Evolutionary conservation across 2,329 filamentous ascomycete species (phyloP), one percentile per base, ranked within the genome.

Genomic region (Trichoderma aggressivum): DNA sequence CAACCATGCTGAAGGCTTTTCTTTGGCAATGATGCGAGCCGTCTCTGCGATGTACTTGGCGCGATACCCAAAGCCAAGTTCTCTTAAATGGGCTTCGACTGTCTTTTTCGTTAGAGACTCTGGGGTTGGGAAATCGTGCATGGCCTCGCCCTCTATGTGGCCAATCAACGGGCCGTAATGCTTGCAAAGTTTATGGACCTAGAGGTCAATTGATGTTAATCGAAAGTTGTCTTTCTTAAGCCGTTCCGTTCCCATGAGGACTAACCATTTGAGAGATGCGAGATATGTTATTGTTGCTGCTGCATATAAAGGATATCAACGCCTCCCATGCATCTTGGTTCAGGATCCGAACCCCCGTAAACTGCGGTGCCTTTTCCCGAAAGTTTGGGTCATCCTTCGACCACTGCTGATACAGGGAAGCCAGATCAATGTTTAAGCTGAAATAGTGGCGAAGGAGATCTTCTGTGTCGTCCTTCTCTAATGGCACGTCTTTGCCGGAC

Each of bases 251-350:
- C 3, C 2, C 12, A 16, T 14, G 1, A 5, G 11, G 24, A 18
- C 78, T 74, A 77, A 92, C 94, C 96, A 99, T 99, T 81, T 97
- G 93, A 6, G 93, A 95, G 79, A 99, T 99, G 50, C 96, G 89
- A 2, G 91, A 88, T 72, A 99, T 99, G 79, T 99, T 98, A 83
- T 99, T 99, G 82, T 99, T 99, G 82, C 94, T 97, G 81, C 94
- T 98, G 86, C 96, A 99, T 74, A 99, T 99, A 81, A 99, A 99
- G 70, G 92, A 91, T 28, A 99, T 85, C 26, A 99, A 85, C 0
- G 96, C 90, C 81, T 99, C 96, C 96, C 97, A 99, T 1, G 95
- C 91, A 84, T 98, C 94, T 82, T 99, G 96, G 76, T 91, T 93
- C 58, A 99, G 84, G 74, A 99, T 98, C 26, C 96, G 90, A 70